phyloP scores from a whole-genome alignment of 2,329 filamentous ascomycete species.

The Colletotrichum liaoningense region DNA sequence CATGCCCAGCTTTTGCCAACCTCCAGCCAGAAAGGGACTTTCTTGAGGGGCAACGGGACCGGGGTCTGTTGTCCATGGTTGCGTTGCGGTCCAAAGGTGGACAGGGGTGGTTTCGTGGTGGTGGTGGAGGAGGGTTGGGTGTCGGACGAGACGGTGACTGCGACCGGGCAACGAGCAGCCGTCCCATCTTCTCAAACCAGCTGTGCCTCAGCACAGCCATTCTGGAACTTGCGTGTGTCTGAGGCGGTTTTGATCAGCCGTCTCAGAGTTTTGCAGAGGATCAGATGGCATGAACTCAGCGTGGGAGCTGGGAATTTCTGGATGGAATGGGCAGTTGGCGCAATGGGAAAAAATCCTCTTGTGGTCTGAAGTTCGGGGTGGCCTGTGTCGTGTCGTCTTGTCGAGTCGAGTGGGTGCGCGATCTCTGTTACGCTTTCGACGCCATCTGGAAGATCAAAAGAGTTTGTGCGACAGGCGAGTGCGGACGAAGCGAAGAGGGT shows the following conservation, averaged over 20 bases:
- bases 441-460: constrained; percentile 33
- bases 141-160: constrained; percentile 28
- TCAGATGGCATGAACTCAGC: constrained; percentile 35
- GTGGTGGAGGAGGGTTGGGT: background rate
- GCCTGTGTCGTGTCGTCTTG: constrained; percentile 21
- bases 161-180: constrained; percentile 25
- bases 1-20: background rate
- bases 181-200: constrained; percentile 42
- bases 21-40: constrained; percentile 10
- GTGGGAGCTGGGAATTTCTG: background rate
- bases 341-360: background rate
- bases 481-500: background rate
- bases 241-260: constrained; percentile 39
- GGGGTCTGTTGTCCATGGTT: background rate
- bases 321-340: no score
- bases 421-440: constrained; percentile 25
- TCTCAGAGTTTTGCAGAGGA: constrained; percentile 39
- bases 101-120: background rate
- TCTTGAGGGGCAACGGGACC: constrained; percentile 11
- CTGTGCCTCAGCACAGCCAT: constrained; percentile 43
- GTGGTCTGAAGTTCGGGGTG: constrained; percentile 18
- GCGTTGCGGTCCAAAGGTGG: background rate
- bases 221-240: constrained; percentile 34
- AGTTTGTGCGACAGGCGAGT: constrained; percentile 27
- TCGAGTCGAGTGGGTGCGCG: constrained; percentile 1